A percentile compares a stretch with the other conserved stretches of the same genome.
Evolutionary conservation across 202 grass and related monocot species (phyloP).

Genomic region (Panicum hallii): DNA sequence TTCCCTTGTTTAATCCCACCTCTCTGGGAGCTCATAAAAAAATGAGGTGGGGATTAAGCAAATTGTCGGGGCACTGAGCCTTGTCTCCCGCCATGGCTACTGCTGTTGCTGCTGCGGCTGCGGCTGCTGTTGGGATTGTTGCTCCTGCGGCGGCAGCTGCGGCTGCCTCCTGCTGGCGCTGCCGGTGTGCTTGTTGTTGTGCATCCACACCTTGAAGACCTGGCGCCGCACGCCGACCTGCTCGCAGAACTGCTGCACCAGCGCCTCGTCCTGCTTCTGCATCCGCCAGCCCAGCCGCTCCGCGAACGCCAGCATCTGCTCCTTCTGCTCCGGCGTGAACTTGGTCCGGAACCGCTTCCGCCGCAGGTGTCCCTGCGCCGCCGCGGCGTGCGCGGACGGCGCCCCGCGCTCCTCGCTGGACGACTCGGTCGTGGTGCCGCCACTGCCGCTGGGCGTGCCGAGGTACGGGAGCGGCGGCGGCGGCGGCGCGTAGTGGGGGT

Average conservation of each 20-base stretch:
- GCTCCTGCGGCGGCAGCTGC: conserved; percentile 44
- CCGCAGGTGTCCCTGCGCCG: conserved; percentile 23
- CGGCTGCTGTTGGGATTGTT: conserved; percentile 46
- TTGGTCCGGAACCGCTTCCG: conserved; percentile 80
- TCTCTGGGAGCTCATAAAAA: conserved; percentile 43
- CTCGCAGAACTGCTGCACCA: conserved; percentile 71
- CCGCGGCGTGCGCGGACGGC: conserved; percentile 6
- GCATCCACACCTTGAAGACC: conserved; percentile 94
- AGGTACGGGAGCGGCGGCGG: conserved; percentile 30
- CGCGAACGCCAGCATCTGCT: conserved; percentile 76
- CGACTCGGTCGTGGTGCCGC: conserved; percentile 75
- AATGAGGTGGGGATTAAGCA: conserved; percentile 44
- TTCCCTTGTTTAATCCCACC: conserved; percentile 41
- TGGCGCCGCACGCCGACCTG: conserved; percentile 73
- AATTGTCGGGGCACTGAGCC: conserved; percentile 7
- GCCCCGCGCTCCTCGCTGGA: conserved; percentile 73
- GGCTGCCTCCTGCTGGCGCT: conserved; percentile 49
- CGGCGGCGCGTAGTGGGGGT: conserved; percentile 34
- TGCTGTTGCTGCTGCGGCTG: conserved; percentile 43
- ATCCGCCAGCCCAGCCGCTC: conserved; percentile 82
- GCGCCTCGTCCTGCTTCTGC: conserved; percentile 75
- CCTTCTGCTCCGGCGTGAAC: conserved; percentile 84
- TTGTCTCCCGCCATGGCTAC: conserved; percentile 52
- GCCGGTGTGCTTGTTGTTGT: conserved; percentile 78
- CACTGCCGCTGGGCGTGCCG: conserved; percentile 62